phyloP scores from a whole-genome alignment of 345 rosid genomes.

The Chamaenerion angustifolium region DNA sequence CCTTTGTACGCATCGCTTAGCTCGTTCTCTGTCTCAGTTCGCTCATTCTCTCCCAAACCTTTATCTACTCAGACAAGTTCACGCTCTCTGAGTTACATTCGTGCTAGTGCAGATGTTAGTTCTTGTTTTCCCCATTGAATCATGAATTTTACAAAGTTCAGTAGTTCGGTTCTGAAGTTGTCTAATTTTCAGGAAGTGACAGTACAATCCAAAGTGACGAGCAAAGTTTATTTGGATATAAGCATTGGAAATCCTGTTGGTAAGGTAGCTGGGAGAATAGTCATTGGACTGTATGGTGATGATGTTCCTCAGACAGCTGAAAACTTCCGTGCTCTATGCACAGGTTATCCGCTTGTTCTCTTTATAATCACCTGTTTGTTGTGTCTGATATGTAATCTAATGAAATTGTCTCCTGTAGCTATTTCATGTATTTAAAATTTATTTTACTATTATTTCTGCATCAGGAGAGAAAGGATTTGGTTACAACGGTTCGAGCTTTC shows the following conservation, averaged over 20 bases:
- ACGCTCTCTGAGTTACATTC: slow-evolving; percentile 24
- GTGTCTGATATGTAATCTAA: neutral
- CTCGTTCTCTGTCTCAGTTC: slow-evolving; percentile 26
- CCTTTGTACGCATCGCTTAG: slow-evolving; percentile 18
- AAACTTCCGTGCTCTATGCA: slow-evolving; percentile 91
- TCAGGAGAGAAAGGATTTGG: slow-evolving; percentile 98
- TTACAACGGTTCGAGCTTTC: slow-evolving; percentile 62
- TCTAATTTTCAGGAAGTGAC: slow-evolving; percentile 22
- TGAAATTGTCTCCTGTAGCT: neutral
- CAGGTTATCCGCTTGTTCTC: slow-evolving; percentile 33
- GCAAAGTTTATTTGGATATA: slow-evolving; percentile 83
- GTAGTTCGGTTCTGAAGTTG: neutral
- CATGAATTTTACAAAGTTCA: neutral
- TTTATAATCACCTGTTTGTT: neutral
- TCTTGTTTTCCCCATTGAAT: neutral
- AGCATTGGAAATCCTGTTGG: slow-evolving; percentile 91
- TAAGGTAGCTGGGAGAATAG: slow-evolving; percentile 75
- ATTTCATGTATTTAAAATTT: neutral
- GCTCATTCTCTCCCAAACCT: slow-evolving; percentile 16
- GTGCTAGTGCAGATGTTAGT: slow-evolving; percentile 65
- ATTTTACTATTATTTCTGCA: slow-evolving; percentile 6
- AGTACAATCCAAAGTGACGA: slow-evolving; percentile 69
- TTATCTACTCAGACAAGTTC: slow-evolving; percentile 19
- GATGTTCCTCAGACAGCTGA: slow-evolving; percentile 93
- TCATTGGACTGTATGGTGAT: slow-evolving; percentile 84